Base-by-base conservation (phyloP, 2,329 filamentous ascomycete species). In the Colletotrichum sp. region DNA sequence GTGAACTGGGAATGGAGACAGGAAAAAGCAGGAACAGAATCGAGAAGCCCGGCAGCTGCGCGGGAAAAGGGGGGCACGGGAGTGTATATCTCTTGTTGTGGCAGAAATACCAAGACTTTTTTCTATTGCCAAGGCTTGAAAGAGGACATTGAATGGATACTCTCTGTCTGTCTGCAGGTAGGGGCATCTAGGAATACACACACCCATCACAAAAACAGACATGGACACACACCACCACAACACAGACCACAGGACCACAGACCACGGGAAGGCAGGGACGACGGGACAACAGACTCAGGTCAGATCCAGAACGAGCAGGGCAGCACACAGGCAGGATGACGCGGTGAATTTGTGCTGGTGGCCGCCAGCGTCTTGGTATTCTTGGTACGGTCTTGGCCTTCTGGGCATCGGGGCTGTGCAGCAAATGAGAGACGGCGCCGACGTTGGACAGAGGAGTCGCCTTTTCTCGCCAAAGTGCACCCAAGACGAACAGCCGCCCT, bases 361-460 rank as follows among this genome's bases (percentile, higher is more conserved):
- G 72, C 70, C 74, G 74, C 73, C 69, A 77, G 68, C 68, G 76
- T 76, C 76, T 76, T 77, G 76, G 76, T 76, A 77, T 69, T 76
- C 76, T 76, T 77, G 76, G 73, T 76, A 76, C 5, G 21, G 74
- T 73, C 76, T 77, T 77, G 76, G 76, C 76, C 69, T 76, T 76
- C 76, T 77, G 76, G 76, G 76, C 76, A 76, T 71, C 69, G 76
- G 76, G 76, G 76, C 76, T 77, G 76, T 77, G 76, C 76, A 76
- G 63, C 76, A 77, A 76, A 76, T 76, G 74, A 76, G 49, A 57
- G 69, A 69, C 71, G 64, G n/a, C 57, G 55, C 32, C 24, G 39
- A 32, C 49, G 34, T 69, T 60, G 66, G 39, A 69, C 66, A 28
- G 36, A 32, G 57, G 57, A 60, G 26, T 30, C 26, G 12, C 21